A percentile compares a stretch with the other conserved stretches of the same genome.
phyloP scores from a whole-genome alignment of 169 alveolate genomes.

The Pseudocohnilembus persalinus region DNA sequence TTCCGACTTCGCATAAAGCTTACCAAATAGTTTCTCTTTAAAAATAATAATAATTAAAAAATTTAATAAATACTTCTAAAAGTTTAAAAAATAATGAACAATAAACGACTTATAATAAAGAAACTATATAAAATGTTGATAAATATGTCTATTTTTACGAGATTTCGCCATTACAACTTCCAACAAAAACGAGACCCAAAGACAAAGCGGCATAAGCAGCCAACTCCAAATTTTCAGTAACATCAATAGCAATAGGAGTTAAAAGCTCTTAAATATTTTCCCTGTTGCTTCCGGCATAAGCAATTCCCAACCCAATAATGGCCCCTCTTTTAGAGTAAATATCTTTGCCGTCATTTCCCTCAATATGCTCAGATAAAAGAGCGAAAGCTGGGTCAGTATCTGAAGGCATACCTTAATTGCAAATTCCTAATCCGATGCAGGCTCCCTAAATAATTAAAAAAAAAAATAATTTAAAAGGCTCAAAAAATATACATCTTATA shows the following conservation, averaged over 20 bases:
- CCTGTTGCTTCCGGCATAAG: slow-evolving; percentile 97
- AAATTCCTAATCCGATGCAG: slow-evolving; percentile 92
- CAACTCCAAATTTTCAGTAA: slow-evolving; percentile 80
- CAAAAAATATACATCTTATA: slow-evolving; percentile 18
- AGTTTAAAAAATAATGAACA: too few species aligned
- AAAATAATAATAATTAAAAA: too few species aligned
- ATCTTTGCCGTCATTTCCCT: slow-evolving; percentile 65
- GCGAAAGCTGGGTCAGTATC: slow-evolving; percentile 97
- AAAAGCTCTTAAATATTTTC: slow-evolving; percentile 90
- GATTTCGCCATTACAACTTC: slow-evolving; percentile 95
- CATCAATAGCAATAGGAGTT: slow-evolving; percentile 89
- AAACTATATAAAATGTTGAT: too few species aligned
- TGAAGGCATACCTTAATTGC: slow-evolving; percentile 91
- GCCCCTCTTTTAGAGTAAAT: slow-evolving; percentile 89
- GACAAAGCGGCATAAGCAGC: slow-evolving; percentile 96
- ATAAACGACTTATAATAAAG: too few species aligned
- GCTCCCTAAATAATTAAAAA: slow-evolving; percentile 96
- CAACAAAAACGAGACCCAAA: slow-evolving; percentile 95
- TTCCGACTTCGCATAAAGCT: slow-evolving; percentile 86
- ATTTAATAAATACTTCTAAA: not conserved
- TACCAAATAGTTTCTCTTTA: slow-evolving; percentile 79
- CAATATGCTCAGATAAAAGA: slow-evolving; percentile 93
- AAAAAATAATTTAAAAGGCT: slow-evolving; percentile 69
- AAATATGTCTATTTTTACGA: slow-evolving; percentile 59
- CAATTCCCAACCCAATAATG: slow-evolving; percentile 95